Percentiles rank a stretch among this genome's conserved stretches.
phyloP scores from a whole-genome alignment of 1,284 basidiomycete genomes.

The Phylloboletellus chloephorus region DNA sequence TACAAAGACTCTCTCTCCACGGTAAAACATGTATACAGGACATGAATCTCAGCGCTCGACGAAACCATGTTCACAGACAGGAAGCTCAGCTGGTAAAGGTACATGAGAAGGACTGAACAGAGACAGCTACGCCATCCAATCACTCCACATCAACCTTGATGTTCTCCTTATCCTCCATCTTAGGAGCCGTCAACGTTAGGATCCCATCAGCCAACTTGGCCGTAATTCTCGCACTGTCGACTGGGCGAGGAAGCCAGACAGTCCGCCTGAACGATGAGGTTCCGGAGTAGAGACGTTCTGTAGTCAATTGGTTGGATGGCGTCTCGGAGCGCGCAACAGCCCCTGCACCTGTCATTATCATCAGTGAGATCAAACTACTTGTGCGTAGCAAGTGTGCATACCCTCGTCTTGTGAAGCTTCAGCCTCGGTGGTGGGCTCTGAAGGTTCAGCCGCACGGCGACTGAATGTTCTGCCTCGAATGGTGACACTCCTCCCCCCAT shows the following conservation, averaged over 20 bases:
- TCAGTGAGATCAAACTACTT: conserved; percentile 1
- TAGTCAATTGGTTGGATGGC: conserved; percentile 43
- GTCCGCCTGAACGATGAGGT: conserved; percentile 58
- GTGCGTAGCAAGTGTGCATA: not conserved
- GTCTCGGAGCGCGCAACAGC: conserved; percentile 33
- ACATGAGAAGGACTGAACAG: not conserved
- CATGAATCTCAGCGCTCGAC: too few relatives aligned
- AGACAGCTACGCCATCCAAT: not conserved
- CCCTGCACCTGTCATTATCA: conserved; percentile 9
- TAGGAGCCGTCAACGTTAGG: conserved; percentile 57
- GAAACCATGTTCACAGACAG: too few relatives aligned
- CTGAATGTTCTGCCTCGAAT: conserved; percentile 58
- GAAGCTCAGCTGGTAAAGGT: too few relatives aligned
- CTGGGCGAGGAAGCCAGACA: conserved; percentile 60
- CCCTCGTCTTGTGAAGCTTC: conserved; percentile 16
- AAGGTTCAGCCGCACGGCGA: conserved; percentile 26
- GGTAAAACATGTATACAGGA: too few relatives aligned
- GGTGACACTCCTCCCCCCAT: conserved; percentile 62
- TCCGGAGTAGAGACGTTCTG: conserved; percentile 54
- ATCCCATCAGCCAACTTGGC: conserved; percentile 69
- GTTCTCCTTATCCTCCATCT: conserved; percentile 49
- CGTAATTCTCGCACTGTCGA: conserved; percentile 52
- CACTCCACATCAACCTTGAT: conserved; percentile 26
- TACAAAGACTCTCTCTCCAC: too few relatives aligned
- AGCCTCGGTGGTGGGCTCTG: conserved; percentile 17